Percentiles rank a stretch among this genome's conserved stretches.
phyloP scores from a whole-genome alignment of 164 flowering plant genomes.

The Warburgia ugandensis region DNA sequence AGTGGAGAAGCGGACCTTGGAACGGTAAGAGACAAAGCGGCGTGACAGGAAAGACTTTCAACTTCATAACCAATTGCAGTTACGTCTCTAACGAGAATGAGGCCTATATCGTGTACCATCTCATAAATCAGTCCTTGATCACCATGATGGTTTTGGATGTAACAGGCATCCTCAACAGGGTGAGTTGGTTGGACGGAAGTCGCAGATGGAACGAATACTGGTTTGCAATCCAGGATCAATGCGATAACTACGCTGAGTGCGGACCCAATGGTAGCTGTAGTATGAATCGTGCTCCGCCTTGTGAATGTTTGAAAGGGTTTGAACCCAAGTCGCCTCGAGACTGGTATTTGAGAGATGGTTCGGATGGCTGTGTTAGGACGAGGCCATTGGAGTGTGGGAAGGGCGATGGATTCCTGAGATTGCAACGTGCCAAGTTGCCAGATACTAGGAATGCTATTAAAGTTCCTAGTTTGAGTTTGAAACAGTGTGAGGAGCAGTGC shows the following conservation, averaged over 20 bases:
- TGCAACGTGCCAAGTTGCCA: too few species aligned
- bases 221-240: neutral
- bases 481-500: too few species aligned
- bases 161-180: neutral
- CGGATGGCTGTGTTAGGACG: neutral
- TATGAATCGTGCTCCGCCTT: neutral
- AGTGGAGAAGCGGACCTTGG: conserved; percentile 4
- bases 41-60: neutral
- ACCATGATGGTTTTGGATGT: conserved; percentile 7
- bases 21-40: neutral
- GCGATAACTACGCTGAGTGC: neutral
- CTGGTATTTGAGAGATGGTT: neutral
- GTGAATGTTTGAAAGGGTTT: neutral
- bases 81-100: neutral
- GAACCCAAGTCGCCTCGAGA: neutral
- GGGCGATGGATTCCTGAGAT: too few species aligned
- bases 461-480: too few species aligned
- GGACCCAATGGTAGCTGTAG: neutral
- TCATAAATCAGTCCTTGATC: neutral
- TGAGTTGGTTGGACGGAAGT: conserved; percentile 10
- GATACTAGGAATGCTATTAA: too few species aligned
- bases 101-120: neutral
- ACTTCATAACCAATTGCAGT: neutral
- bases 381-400: neutral
- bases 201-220: conserved; percentile 6